Percentiles rank a stretch among this genome's conserved stretches.
These are phyloP conservation scores for Candida hungchunana DNA, from an alignment of 805 yeast genomes.

Conservation along the genomic window DNA sequence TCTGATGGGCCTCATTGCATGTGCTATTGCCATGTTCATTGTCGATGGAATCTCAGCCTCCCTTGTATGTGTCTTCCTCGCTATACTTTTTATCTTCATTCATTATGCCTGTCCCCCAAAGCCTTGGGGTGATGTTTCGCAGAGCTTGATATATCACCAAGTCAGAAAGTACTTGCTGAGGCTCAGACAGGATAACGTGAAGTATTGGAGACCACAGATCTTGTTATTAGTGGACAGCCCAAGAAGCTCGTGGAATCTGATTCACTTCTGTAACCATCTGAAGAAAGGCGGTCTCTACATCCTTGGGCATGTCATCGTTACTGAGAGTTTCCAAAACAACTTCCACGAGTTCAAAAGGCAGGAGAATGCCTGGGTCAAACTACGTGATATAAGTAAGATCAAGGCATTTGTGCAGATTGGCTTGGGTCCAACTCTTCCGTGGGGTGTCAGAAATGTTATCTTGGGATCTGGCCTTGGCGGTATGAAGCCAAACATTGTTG, in stretches of 20 bases:
- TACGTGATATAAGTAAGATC: slow-evolving; percentile 71
- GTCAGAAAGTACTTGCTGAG: slow-evolving; percentile 86
- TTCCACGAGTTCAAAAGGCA: slow-evolving; percentile 68
- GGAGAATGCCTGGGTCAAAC: slow-evolving; percentile 75
- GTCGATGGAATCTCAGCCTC: slow-evolving; percentile 92
- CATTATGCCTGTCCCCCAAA: slow-evolving; percentile 93
- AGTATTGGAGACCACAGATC: slow-evolving; percentile 98
- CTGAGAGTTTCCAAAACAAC: slow-evolving; percentile 57
- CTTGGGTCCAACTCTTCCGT: slow-evolving; percentile 78
- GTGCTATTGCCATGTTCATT: slow-evolving; percentile 84
- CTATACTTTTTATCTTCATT: slow-evolving; percentile 67
- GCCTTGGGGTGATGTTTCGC: slow-evolving; percentile 98
- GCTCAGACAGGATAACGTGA: slow-evolving; percentile 86
- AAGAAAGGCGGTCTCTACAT: slow-evolving; percentile 94
- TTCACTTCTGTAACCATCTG: slow-evolving; percentile 87
- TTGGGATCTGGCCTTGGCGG: slow-evolving; percentile 97
- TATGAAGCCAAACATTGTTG: slow-evolving; percentile 95
- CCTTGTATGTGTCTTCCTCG: slow-evolving; percentile 60
- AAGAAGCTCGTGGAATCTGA: slow-evolving; percentile 84
- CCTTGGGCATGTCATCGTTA: slow-evolving; percentile 84
- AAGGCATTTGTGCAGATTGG: slow-evolving; percentile 95
- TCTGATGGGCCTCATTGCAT: slow-evolving; percentile 60
- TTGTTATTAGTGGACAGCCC: slow-evolving; percentile 87
- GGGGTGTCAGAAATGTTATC: slow-evolving; percentile 94
- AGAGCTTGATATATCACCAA: slow-evolving; percentile 91